A percentile compares a stretch with the other conserved stretches of the same genome.
Conservation (phyloP, 768 basidiomycete species). For the Russula sp. region DNA sequence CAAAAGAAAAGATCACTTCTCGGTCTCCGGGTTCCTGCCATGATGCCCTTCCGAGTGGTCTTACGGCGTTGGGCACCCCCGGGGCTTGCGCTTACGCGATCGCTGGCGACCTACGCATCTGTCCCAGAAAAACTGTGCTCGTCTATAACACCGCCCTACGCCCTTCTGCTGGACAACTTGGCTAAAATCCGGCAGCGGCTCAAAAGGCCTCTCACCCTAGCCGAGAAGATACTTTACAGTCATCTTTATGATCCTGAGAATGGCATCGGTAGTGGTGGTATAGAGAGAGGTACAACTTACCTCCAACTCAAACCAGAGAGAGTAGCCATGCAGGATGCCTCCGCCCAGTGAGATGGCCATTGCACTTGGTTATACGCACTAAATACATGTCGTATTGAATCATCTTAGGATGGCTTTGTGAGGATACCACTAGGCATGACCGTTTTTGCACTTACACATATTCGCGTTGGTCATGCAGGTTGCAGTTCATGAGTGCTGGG, state of each 20-base stretch:
- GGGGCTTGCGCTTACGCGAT: constrained; percentile 3
- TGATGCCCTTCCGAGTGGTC: constrained; percentile 12
- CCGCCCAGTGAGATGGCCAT: constrained; percentile 61
- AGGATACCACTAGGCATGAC: constrained; percentile 27
- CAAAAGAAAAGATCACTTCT: too few relatives aligned
- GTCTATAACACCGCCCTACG: constrained; percentile 83
- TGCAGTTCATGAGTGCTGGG: constrained; percentile 98
- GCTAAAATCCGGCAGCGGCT: constrained; percentile 61
- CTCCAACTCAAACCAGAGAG: constrained; percentile 86
- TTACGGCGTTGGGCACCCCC: constrained; percentile 4
- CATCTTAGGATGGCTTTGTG: constrained; percentile 70
- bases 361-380: neutral
- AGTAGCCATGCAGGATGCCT: constrained; percentile 97
- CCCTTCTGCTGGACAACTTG: constrained; percentile 60
- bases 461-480: constrained; percentile 32
- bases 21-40: neutral
- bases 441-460: neutral
- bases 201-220: constrained; percentile 77
- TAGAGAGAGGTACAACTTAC: constrained; percentile 79
- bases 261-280: constrained; percentile 49
- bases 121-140: constrained; percentile 49
- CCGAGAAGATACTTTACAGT: constrained; percentile 96
- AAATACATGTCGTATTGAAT: constrained; percentile 2
- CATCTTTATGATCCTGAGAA: constrained; percentile 79
- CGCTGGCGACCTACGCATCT: constrained; percentile 36